Evolutionary conservation across 805 yeast species (phyloP), one percentile per base, ranked within the genome.

Genomic region (Hanseniaspora meyeri): DNA sequence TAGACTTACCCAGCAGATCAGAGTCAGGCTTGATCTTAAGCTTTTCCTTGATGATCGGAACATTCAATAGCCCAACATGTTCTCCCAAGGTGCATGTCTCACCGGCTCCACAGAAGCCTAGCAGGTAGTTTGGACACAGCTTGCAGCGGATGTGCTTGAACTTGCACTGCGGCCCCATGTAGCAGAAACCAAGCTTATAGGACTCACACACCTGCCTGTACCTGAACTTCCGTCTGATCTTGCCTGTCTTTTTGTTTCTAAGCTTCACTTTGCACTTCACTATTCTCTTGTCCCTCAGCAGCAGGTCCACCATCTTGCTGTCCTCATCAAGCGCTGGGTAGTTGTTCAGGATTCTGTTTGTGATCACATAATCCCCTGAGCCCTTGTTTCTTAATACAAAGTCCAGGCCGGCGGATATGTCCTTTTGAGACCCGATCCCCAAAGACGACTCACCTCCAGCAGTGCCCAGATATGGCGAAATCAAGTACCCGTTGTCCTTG

Each of bases 71-170:
- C 7, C 34, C 40, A 0, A 97, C 96, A 74, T 93, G 98, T n/a
- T 82, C 79, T 62, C 72, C 76, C 63, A 78, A 86, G 61, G 77
- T 77, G 68, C 95, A 87, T 38, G 78, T 80, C 2, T 81, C 79
- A 0, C 97, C 97, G 63, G 81, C 77, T 1, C 96, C 97, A 70
- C 97, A 91, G 66, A 91, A 91, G 1, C 99, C 98, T 0, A 90
- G 81, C 55, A 93, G 66, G 68, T 80, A 93, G 54, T 82, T 72
- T 17, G 85, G 90, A 70, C 99, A 93, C 57, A 86, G 66, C 8
- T 78, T 77, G 62, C 82, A 82, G 59, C 89, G 52, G 8, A 87
- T 77, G 65, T 93, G 99, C 62, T 95, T 77, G 62, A 81, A 82
- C 12, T 79, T 75, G 69, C 98, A 93, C 27, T 75, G 74, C 10